Conservation (phyloP, 2,329 filamentous ascomycete species). For the Fusarium graminum region DNA sequence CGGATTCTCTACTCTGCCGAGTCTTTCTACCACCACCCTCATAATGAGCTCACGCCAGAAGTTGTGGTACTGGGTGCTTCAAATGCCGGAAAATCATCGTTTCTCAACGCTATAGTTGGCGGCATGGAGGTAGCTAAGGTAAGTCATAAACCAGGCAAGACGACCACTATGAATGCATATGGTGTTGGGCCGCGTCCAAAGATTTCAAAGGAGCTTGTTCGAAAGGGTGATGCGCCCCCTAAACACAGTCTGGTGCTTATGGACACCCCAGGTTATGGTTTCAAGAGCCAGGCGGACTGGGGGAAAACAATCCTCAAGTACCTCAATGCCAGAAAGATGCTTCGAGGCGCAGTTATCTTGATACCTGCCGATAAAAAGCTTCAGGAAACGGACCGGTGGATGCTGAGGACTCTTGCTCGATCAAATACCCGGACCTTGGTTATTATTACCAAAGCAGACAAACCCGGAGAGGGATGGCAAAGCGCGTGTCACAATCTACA, state of each 20-base stretch:
- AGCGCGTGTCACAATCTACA: constrained; percentile 48
- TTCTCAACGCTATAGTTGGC: constrained; percentile 84
- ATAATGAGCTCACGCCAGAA: constrained; percentile 67
- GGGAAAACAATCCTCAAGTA: constrained; percentile 66
- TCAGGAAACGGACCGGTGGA: constrained; percentile 61
- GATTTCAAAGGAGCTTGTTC: constrained; percentile 46
- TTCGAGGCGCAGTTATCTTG: constrained; percentile 66
- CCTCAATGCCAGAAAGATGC: constrained; percentile 59
- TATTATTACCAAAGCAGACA: constrained; percentile 70
- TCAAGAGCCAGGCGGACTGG: constrained; percentile 63
- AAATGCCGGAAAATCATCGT: constrained; percentile 90
- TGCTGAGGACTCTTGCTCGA: constrained; percentile 62
- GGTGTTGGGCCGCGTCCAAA: constrained; percentile 62
- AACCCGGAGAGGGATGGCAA: constrained; percentile 53
- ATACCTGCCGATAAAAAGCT: constrained; percentile 67
- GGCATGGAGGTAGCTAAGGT: constrained; percentile 60
- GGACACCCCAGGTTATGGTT: constrained; percentile 66
- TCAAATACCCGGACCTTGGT: constrained; percentile 62
- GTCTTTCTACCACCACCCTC: constrained; percentile 61
- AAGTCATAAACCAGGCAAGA: constrained; percentile 65
- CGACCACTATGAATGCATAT: constrained; percentile 68
- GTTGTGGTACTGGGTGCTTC: constrained; percentile 87
- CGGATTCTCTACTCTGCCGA: constrained; percentile 65
- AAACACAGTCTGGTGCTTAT: constrained; percentile 63
- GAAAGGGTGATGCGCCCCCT: constrained; percentile 57